A percentile compares a stretch with the other conserved stretches of the same genome.
Evolutionary conservation across 108 stramenopile species (phyloP).

Genomic region (Parietichytrium sp.): DNA sequence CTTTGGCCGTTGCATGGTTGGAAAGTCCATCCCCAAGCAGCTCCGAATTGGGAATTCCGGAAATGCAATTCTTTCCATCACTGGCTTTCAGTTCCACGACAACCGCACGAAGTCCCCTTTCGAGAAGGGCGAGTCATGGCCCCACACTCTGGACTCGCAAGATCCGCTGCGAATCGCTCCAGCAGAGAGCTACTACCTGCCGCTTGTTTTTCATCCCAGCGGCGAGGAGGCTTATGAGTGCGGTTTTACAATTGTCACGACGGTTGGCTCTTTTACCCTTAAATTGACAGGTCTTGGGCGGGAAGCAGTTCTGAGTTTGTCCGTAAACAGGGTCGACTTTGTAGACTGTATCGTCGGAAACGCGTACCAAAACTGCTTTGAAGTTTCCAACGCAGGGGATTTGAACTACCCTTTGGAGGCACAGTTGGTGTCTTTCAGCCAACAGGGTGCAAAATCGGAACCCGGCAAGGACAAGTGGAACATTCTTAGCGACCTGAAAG

Average conservation of each 20-base stretch:
- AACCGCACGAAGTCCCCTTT: not conserved
- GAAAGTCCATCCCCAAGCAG: conserved; percentile 26
- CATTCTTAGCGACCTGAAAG: not conserved
- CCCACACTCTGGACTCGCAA: not conserved
- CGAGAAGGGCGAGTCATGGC: not conserved
- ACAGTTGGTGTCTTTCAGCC: not conserved
- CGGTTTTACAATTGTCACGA: conserved; percentile 5
- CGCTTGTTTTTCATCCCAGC: not conserved
- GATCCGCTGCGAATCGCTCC: not conserved
- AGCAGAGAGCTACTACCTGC: not conserved
- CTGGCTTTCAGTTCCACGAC: not conserved
- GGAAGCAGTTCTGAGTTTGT: conserved; percentile 26
- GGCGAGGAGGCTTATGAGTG: not conserved
- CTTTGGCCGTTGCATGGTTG: conserved; percentile 37
- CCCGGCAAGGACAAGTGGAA: not conserved
- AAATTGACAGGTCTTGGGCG: not conserved
- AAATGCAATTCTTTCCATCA: not conserved
- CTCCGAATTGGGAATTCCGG: not conserved
- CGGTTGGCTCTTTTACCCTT: not conserved
- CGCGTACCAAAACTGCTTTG: not conserved
- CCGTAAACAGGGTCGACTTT: not conserved
- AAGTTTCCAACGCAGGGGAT: conserved; percentile 18
- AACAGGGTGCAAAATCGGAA: not conserved
- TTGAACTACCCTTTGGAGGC: not conserved
- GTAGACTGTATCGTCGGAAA: conserved; percentile 23